Evolutionary conservation across 2,329 filamentous ascomycete genomes (phyloP).

Genomic region (Fusarium sp.): DNA sequence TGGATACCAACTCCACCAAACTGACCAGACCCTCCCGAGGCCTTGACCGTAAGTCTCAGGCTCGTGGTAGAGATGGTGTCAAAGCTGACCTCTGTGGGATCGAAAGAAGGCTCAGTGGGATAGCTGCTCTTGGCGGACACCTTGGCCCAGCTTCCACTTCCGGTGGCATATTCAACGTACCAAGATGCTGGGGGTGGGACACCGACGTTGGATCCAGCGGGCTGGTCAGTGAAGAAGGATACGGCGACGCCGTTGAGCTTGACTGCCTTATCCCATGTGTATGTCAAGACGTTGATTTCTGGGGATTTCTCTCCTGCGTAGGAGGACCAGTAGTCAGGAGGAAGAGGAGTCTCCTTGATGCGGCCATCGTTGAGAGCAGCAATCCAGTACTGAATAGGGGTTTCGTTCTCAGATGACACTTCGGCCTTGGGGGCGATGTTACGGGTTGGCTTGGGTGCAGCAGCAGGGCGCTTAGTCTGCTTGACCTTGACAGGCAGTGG

Average conservation of each 20-base stretch:
- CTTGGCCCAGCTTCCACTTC: conserved; percentile 32
- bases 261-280: conserved; percentile 47
- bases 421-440: conserved; percentile 49
- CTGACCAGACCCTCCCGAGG: conserved; percentile 9
- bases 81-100: conserved; percentile 7
- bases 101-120: not conserved
- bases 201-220: conserved; percentile 45
- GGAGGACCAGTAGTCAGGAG: conserved; percentile 53
- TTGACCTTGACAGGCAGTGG: conserved; percentile 45
- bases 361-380: conserved; percentile 49
- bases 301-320: conserved; percentile 49
- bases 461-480: conserved; percentile 44
- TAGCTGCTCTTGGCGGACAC: not conserved
- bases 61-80: conserved; percentile 35
- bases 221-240: conserved; percentile 48
- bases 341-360: conserved; percentile 48
- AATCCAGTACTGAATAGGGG: conserved; percentile 54
- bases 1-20: conserved; percentile 17
- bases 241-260: conserved; percentile 47
- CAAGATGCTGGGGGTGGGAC: conserved; percentile 47
- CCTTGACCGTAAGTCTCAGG: conserved; percentile 5
- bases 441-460: conserved; percentile 43
- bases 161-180: conserved; percentile 43
- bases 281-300: conserved; percentile 45
- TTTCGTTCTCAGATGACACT: conserved; percentile 39